phyloP scores from a whole-genome alignment of 768 basidiomycete species.

The Auricularia sp. region DNA sequence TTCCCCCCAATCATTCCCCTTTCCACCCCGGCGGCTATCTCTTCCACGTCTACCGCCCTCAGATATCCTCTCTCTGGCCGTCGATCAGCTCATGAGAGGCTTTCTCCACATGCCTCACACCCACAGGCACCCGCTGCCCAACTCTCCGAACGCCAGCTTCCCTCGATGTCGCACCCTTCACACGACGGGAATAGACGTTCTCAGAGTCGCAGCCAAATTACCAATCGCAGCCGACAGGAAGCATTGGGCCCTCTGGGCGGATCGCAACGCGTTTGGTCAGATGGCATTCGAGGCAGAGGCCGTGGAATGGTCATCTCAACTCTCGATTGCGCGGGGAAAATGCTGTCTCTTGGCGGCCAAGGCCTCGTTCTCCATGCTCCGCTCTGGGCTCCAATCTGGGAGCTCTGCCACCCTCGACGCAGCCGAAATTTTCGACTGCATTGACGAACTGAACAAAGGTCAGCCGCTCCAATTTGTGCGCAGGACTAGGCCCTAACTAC shows the following conservation, averaged over 20 bases:
- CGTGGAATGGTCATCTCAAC: neutral
- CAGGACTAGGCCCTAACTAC: neutral
- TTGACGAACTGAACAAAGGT: neutral
- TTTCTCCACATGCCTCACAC: slow-evolving; percentile 1
- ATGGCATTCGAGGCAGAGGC: neutral
- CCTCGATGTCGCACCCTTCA: neutral
- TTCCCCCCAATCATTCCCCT: neutral
- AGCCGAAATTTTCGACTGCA: neutral
- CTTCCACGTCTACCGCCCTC: neutral
- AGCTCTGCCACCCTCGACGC: neutral
- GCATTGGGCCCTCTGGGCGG: slow-evolving; percentile 1
- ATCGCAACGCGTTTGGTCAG: neutral
- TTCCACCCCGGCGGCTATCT: neutral
- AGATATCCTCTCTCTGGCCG: neutral
- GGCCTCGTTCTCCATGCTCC: neutral
- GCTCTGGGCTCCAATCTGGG: neutral
- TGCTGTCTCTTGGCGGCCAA: neutral
- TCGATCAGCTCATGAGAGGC: neutral
- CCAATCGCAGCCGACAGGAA: neutral
- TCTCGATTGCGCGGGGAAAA: neutral
- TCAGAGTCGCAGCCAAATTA: neutral
- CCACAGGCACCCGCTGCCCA: neutral
- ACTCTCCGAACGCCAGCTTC: neutral
- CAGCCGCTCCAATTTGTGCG: neutral
- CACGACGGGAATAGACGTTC: neutral